Conservation (phyloP, 768 basidiomycete species). For the Xerocomus spinulosus region DNA sequence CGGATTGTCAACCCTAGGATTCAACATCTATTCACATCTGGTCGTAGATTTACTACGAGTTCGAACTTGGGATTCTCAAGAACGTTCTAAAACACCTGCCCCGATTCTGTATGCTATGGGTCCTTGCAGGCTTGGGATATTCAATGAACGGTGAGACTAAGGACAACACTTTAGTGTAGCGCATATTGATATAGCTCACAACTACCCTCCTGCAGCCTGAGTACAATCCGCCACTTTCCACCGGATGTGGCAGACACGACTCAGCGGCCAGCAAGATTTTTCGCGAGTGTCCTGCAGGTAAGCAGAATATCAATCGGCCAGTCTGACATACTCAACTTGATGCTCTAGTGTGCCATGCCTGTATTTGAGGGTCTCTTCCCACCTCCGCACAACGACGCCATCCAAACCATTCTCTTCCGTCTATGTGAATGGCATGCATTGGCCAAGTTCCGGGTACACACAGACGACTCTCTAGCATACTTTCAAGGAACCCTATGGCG, state of each 20-base stretch:
- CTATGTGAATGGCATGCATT: constrained; percentile 17
- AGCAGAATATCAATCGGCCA: no score
- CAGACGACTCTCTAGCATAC: not conserved
- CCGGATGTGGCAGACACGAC: constrained; percentile 37
- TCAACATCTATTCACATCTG: not conserved
- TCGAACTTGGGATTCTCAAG: not conserved
- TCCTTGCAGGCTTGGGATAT: not conserved
- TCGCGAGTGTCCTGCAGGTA: constrained; percentile 15
- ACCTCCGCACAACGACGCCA: constrained; percentile 17
- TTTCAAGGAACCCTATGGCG: not conserved
- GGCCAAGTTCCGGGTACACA: not conserved
- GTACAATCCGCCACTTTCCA: constrained; percentile 35
- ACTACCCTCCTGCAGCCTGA: not conserved
- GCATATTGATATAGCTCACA: not conserved
- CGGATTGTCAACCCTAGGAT: not conserved
- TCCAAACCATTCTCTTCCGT: constrained; percentile 22
- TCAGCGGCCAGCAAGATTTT: constrained; percentile 18
- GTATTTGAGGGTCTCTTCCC: constrained; percentile 39
- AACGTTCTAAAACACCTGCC: not conserved
- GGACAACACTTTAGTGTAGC: no score
- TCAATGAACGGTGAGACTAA: not conserved
- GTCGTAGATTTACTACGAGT: constrained; percentile 2
- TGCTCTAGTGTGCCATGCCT: constrained; percentile 33
- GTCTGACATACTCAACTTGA: not conserved
- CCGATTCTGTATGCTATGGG: not conserved